A percentile compares a stretch with the other conserved stretches of the same genome.
Conservation (phyloP, 257 asterid species). For the Lavandula angustifolia region DNA sequence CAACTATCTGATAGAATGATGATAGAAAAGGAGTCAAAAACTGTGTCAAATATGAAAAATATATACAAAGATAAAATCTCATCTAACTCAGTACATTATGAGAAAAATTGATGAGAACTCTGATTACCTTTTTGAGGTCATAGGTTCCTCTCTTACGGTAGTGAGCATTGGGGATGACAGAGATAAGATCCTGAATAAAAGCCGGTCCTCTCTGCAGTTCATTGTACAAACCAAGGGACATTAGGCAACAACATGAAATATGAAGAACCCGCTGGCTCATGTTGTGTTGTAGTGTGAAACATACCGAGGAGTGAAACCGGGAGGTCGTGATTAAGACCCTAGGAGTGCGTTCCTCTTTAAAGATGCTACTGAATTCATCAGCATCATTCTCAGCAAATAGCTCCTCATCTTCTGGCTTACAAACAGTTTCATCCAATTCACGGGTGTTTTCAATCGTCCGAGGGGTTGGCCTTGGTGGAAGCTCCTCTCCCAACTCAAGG, state of each 20-base stretch:
- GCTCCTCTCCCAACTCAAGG: slow-evolving; percentile 92
- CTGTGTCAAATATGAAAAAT: not conserved
- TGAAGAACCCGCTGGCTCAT: not conserved
- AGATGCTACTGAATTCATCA: slow-evolving; percentile 74
- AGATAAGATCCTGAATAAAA: slow-evolving; percentile 65
- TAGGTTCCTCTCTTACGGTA: slow-evolving; percentile 89
- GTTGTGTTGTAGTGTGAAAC: slow-evolving; percentile 13
- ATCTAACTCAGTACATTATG: slow-evolving; percentile 6
- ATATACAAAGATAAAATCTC: not conserved
- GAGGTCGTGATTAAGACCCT: slow-evolving; percentile 85
- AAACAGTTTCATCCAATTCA: slow-evolving; percentile 79
- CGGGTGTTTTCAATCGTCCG: slow-evolving; percentile 94
- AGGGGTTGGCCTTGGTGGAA: slow-evolving; percentile 63
- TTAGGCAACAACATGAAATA: not conserved
- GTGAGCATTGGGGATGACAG: slow-evolving; percentile 83
- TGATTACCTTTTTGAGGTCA: slow-evolving; percentile 76
- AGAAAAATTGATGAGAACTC: not conserved
- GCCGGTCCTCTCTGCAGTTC: slow-evolving; percentile 89
- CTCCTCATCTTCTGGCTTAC: slow-evolving; percentile 94
- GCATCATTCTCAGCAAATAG: slow-evolving; percentile 82
- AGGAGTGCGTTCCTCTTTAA: slow-evolving; percentile 62
- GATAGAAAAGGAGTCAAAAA: slow-evolving; percentile 15
- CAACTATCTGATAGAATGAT: slow-evolving; percentile 59
- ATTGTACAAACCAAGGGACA: slow-evolving; percentile 22
- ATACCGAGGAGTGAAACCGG: slow-evolving; percentile 86